These are phyloP conservation scores for Pseudoneurospora amorphoporcata DNA, from an alignment of 495 filamentous ascomycete species.

Conservation along the genomic window DNA sequence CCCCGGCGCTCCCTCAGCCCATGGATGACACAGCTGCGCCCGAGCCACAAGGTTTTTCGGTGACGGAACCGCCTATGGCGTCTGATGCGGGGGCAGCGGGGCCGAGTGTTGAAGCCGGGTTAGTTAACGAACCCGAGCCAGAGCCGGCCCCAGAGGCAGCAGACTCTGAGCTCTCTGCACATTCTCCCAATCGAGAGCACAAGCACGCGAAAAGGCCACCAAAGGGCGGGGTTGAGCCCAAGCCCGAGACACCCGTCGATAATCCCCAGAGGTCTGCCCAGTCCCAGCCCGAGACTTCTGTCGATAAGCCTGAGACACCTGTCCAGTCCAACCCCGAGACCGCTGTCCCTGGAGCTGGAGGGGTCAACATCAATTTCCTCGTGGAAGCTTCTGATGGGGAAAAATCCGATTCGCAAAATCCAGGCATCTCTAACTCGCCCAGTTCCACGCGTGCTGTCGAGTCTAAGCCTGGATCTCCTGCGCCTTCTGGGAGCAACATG, in stretches of 20 bases:
- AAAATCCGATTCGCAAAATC: not conserved
- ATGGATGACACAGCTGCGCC: not conserved
- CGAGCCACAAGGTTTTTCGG: not conserved
- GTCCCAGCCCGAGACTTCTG: no score
- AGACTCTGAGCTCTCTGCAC: no score
- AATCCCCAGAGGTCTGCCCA: no score
- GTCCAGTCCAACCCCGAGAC: not conserved
- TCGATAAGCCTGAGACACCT: not conserved
- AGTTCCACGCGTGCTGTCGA: not conserved
- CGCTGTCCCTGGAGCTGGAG: not conserved
- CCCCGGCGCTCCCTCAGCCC: not conserved
- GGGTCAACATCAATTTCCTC: not conserved
- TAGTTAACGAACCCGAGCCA: no score
- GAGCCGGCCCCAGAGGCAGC: no score
- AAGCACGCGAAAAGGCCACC: no score
- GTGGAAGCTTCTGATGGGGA: not conserved
- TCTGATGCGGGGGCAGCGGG: not conserved
- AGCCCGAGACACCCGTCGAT: no score
- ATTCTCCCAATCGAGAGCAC: no score
- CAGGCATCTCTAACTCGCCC: not conserved
- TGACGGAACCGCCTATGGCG: not conserved
- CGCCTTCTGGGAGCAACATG: not conserved
- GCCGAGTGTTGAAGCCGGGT: not conserved
- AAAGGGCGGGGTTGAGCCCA: no score
- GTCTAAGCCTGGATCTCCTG: not conserved